A percentile compares a stretch with the other conserved stretches of the same genome.
Conservation (phyloP, 306 rosid genomes). For the Glycine tomentella region DNA sequence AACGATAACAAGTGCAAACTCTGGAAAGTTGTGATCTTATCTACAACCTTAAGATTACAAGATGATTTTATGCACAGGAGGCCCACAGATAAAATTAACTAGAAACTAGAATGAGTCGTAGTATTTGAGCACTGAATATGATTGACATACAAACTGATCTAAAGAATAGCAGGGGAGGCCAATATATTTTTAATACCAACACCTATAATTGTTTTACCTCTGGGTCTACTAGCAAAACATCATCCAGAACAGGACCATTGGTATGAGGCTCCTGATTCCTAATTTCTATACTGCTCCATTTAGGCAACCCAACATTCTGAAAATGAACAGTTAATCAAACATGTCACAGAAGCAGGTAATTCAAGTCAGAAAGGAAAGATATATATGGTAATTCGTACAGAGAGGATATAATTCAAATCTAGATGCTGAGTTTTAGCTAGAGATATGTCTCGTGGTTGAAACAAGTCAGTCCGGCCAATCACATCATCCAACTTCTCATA, state of each 20-base stretch:
- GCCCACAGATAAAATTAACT: no score
- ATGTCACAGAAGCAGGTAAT: no score
- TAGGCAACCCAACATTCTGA: conserved; percentile 84
- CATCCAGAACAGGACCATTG: conserved; percentile 96
- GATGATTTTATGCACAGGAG: not conserved
- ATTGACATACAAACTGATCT: conserved; percentile 33
- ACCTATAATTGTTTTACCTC: conserved; percentile 68
- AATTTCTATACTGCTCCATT: conserved; percentile 89
- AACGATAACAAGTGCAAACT: conserved; percentile 1
- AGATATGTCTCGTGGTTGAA: no score
- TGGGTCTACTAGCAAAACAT: conserved; percentile 77
- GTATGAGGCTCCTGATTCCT: conserved; percentile 89
- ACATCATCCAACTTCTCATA: no score
- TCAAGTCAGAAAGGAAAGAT: no score
- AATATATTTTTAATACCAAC: conserved; percentile 26
- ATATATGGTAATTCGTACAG: no score
- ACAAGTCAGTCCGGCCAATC: no score
- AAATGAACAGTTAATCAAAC: no score
- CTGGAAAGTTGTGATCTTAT: not conserved
- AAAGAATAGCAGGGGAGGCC: conserved; percentile 12
- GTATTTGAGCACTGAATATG: conserved; percentile 31
- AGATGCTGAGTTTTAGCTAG: no score
- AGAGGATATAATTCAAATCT: no score
- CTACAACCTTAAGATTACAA: not conserved
- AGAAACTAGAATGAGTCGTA: no score